Evolutionary conservation across 805 yeast species (phyloP).

Genomic region (Brettanomyces naardenensis): DNA sequence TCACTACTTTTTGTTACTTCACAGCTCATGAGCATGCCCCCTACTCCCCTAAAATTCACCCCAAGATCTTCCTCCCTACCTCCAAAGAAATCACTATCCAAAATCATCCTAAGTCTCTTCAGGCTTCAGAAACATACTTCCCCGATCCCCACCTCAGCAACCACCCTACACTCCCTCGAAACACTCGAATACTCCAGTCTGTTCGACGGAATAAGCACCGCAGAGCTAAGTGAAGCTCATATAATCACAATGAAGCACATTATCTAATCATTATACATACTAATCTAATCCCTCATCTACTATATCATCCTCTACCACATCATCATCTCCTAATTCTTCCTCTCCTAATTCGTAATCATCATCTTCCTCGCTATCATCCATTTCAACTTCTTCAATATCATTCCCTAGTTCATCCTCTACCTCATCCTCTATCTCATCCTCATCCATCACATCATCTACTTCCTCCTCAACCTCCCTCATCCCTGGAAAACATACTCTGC

Average conservation of each 20-base stretch:
- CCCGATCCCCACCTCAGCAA: not conserved
- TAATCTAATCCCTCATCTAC: not conserved
- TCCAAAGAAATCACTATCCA: too few relatives aligned
- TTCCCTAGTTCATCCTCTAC: slow-evolving; percentile 9
- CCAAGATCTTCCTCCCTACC: too few relatives aligned
- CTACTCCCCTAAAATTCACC: too few relatives aligned
- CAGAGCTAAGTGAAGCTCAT: slow-evolving; percentile 7
- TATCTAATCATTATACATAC: not conserved
- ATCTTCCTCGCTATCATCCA: slow-evolving; percentile 3
- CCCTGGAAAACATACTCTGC: slow-evolving; percentile 21
- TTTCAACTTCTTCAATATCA: slow-evolving; percentile 3
- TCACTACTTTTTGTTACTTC: too few relatives aligned
- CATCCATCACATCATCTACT: slow-evolving; percentile 9
- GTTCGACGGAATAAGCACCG: slow-evolving; percentile 8
- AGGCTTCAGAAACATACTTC: too few relatives aligned
- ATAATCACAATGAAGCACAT: slow-evolving; percentile 2
- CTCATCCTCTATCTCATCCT: slow-evolving; percentile 8
- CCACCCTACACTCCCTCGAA: slow-evolving; percentile 1
- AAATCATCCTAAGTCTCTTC: too few relatives aligned
- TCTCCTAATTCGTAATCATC: slow-evolving; percentile 2
- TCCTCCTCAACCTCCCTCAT: slow-evolving; percentile 17
- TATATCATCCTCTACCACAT: not conserved
- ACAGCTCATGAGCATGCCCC: too few relatives aligned
- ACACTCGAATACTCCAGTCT: slow-evolving; percentile 5
- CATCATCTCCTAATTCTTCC: slow-evolving; percentile 12